Percentiles rank a stretch among this genome's conserved stretches.
Evolutionary conservation across 805 yeast genomes (phyloP).

Genomic region (Candida ortonii): DNA sequence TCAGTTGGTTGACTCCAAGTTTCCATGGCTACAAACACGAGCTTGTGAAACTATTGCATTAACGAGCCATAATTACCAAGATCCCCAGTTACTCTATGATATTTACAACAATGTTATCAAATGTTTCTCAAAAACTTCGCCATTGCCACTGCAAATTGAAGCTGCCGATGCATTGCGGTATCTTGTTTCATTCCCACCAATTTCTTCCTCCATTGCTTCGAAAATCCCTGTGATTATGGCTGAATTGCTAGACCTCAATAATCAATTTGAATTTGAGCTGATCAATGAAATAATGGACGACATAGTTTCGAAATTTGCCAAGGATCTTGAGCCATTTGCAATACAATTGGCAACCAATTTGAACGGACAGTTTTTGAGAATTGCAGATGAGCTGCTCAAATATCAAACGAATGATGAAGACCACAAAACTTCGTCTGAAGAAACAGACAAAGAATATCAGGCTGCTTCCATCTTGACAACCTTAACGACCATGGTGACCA

Average conservation of each 20-base stretch:
- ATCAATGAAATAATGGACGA: slow-evolving; percentile 90
- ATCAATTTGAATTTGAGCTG: slow-evolving; percentile 78
- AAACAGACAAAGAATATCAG: slow-evolving; percentile 73
- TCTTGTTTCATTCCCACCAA: slow-evolving; percentile 36
- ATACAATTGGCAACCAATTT: slow-evolving; percentile 59
- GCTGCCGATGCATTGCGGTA: slow-evolving; percentile 52
- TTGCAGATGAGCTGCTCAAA: slow-evolving; percentile 62
- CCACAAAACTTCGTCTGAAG: slow-evolving; percentile 32
- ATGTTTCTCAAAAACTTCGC: slow-evolving; percentile 36
- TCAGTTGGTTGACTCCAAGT: slow-evolving; percentile 46
- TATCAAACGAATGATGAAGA: slow-evolving; percentile 34
- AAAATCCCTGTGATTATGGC: slow-evolving; percentile 77
- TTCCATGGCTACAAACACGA: slow-evolving; percentile 68
- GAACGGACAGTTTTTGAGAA: slow-evolving; percentile 67
- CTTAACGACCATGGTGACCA: slow-evolving; percentile 72
- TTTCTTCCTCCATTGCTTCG: slow-evolving; percentile 57
- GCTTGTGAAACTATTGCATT: slow-evolving; percentile 54
- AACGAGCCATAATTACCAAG: slow-evolving; percentile 23
- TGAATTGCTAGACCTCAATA: slow-evolving; percentile 64
- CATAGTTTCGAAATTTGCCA: slow-evolving; percentile 81
- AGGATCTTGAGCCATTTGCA: slow-evolving; percentile 88
- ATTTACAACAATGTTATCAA: slow-evolving; percentile 35
- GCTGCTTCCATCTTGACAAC: slow-evolving; percentile 81
- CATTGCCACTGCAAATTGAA: slow-evolving; percentile 49
- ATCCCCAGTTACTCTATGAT: slow-evolving; percentile 32